Base-by-base conservation (phyloP, 2,329 filamentous ascomycete species). In the Diaporthe sp. region DNA sequence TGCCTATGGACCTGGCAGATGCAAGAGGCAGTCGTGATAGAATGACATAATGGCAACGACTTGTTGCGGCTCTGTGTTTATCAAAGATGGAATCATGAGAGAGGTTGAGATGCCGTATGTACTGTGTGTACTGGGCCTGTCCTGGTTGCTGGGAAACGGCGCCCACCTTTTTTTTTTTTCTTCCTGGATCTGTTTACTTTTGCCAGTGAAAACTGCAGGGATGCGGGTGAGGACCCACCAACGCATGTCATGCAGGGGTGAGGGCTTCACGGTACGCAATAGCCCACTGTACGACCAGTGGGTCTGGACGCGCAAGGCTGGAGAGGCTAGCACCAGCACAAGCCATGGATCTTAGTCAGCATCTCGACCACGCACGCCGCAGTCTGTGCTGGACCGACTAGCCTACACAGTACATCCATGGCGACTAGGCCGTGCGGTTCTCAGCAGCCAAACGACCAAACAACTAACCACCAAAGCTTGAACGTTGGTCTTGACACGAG, bases 231-330 rank as follows among this genome's bases (percentile, higher is more conserved):
- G 53, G 56, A 63, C 55, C 59, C 70, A 59, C 70, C 63, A 53
- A 53, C n/a, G 47, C 59, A 68, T 37, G 63, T 53, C 63, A 44
- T 32, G 70, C 70, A 71, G 58, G 56, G 32, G 56, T 71, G 39
- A 47, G 58, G 56, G 44, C 63, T n/a, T 50, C 17, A 61, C 32
- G 25, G 32, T 15, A n/a, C 58, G 39, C 56, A 59, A n/a, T n/a
- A n/a, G n/a, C n/a, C n/a, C n/a, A n/a, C n/a, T n/a, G n/a, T n/a
- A n/a, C n/a, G n/a, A n/a, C n/a, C n/a, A n/a, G n/a, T n/a, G n/a
- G n/a, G n/a, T n/a, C n/a, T n/a, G 22, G 27, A 71, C 70, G 35
- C 56, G 58, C 70, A 71, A 71, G 70, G 70, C 70, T 71, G 70
- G 35, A 50, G 32, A 30, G 39, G 63, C 47, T 66, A 19, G 30